Conservation (phyloP, 2,329 filamentous ascomycete species). For the Alternaria infectoria region DNA sequence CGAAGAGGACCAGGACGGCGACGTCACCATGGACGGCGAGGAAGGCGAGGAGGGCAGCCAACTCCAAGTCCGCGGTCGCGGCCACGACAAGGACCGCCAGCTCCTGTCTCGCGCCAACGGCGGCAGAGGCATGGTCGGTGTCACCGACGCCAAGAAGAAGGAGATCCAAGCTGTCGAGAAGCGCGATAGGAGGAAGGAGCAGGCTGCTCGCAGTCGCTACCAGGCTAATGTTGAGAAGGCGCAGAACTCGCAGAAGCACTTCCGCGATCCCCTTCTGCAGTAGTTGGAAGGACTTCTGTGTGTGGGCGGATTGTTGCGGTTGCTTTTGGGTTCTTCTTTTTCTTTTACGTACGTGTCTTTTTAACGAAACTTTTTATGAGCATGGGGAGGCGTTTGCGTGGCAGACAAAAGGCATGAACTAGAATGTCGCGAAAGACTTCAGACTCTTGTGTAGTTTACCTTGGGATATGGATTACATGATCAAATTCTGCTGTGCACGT, state of each 20-base stretch:
- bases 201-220: conserved; percentile 63
- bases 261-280: conserved; percentile 64
- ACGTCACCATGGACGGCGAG: conserved; percentile 39
- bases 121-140: conserved; percentile 77
- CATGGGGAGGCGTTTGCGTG: neutral
- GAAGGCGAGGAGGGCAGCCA: conserved; percentile 24
- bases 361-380: neutral
- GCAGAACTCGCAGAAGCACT: conserved; percentile 79
- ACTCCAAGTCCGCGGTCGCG: conserved; percentile 28
- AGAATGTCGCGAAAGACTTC: neutral
- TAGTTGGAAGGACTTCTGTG: conserved; percentile 23
- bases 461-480: neutral
- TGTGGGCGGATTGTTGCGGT: neutral
- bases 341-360: neutral
- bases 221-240: conserved; percentile 75
- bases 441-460: no score
- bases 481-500: no score
- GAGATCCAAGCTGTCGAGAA: conserved; percentile 71
- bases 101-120: conserved; percentile 71
- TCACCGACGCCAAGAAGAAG: conserved; percentile 75
- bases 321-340: neutral
- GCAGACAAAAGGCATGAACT: neutral
- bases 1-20: conserved; percentile 53
- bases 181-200: conserved; percentile 69
- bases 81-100: conserved; percentile 40